Percentiles rank a stretch among this genome's conserved stretches.
Conservation (phyloP, 495 filamentous ascomycete genomes). For the Hyaloscypha hepaticicola region DNA sequence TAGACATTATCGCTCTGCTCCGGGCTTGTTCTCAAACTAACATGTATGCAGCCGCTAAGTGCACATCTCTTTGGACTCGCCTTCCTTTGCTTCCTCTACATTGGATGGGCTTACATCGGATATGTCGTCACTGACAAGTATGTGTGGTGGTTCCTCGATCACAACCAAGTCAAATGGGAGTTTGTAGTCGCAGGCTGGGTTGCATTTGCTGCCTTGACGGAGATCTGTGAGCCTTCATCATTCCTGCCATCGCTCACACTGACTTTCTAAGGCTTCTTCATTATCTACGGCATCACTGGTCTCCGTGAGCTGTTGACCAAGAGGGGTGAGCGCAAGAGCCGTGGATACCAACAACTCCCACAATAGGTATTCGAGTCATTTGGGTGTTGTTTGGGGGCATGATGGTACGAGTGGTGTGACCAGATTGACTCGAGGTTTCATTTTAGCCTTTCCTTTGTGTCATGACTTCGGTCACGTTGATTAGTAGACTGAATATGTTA, state of each 20-base stretch:
- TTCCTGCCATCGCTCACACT: slow-evolving; percentile 15
- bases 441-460: background rate
- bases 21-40: background rate
- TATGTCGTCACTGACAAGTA: slow-evolving; percentile 45
- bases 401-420: background rate
- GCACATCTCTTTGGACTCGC: slow-evolving; percentile 39
- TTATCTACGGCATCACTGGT: slow-evolving; percentile 43
- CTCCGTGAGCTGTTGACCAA: slow-evolving; percentile 43
- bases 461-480: background rate
- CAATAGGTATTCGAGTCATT: slow-evolving; percentile 6
- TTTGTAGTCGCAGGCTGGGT: slow-evolving; percentile 38
- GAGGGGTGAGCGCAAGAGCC: slow-evolving; percentile 18
- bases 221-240: slow-evolving; percentile 36
- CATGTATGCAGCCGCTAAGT: slow-evolving; percentile 7
- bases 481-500: background rate
- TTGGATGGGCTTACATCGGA: slow-evolving; percentile 49
- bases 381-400: background rate
- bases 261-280: slow-evolving; percentile 39
- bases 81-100: slow-evolving; percentile 40
- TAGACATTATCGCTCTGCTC: slow-evolving; percentile 30
- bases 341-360: slow-evolving; percentile 24
- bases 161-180: slow-evolving; percentile 34
- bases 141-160: slow-evolving; percentile 51
- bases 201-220: slow-evolving; percentile 37
- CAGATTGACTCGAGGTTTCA: background rate